phyloP scores from a whole-genome alignment of 2,329 filamentous ascomycete species.

The Microdochium paspali region DNA sequence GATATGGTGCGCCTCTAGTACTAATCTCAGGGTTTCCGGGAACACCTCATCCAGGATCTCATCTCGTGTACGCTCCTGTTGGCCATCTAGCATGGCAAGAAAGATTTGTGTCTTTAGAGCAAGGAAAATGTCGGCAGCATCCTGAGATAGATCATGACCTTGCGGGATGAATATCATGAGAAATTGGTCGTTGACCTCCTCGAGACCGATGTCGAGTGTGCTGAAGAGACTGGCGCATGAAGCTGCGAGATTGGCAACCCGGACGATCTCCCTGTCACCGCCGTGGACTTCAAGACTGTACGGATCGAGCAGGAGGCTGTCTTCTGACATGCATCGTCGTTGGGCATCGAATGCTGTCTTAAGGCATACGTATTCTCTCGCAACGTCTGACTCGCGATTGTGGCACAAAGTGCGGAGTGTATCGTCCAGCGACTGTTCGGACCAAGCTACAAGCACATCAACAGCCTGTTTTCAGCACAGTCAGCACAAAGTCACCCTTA shows the following conservation, averaged over 20 bases:
- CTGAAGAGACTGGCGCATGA: conserved; percentile 22
- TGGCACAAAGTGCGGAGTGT: conserved; percentile 17
- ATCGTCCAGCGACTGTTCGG: conserved; percentile 22
- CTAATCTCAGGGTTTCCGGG: conserved; percentile 13
- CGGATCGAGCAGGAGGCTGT: conserved; percentile 13
- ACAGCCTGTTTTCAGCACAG: conserved; percentile 15
- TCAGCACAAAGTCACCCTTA: not conserved
- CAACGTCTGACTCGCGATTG: conserved; percentile 17
- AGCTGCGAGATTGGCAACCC: conserved; percentile 20
- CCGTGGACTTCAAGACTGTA: conserved; percentile 14
- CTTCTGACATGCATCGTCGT: conserved; percentile 14
- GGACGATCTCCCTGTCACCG: conserved; percentile 17
- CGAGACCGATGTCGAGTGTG: conserved; percentile 19
- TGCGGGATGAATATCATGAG: conserved; percentile 18
- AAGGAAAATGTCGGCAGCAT: conserved; percentile 19
- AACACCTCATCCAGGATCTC: conserved; percentile 18
- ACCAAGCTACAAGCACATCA: conserved; percentile 20
- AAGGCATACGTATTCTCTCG: conserved; percentile 17
- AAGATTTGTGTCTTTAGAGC: conserved; percentile 22
- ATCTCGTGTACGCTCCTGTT: conserved; percentile 13
- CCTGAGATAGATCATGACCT: conserved; percentile 14
- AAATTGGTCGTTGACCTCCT: conserved; percentile 21
- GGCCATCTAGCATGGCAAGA: conserved; percentile 17
- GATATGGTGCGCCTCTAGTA: conserved; percentile 17
- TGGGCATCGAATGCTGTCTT: conserved; percentile 17